Evolutionary conservation across 2,329 filamentous ascomycete genomes (phyloP), one percentile per base, ranked within the genome.

Genomic region (Aureobasidium pullulans): DNA sequence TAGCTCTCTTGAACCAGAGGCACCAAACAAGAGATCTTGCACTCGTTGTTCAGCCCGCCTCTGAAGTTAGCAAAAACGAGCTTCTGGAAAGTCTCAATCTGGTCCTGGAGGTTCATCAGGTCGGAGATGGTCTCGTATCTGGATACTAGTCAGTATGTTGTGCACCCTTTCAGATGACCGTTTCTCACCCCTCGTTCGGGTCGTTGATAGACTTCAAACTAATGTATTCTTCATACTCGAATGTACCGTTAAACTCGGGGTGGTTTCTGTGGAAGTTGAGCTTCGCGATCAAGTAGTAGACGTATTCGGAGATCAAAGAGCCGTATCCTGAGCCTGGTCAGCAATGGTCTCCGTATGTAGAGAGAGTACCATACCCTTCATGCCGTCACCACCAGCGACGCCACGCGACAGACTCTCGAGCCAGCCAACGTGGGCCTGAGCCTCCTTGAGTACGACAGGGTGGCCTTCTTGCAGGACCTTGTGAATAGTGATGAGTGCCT

Each of bases 221-320:
- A 72, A 97, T 92, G 73, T 99, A 99, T 73, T 99, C 94, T 77
- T 97, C 93, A 71, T 99, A 99, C 72, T 99, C 94, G 70, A 99
- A 99, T 1, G 93, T 91, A 40, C 54, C 54, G 75, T 99, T 99
- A 79, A 99, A 99, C 73, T 97, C 93, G 16, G 91, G 90, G 71
- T 99, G 94, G 66, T 96, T 89, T 63, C 94, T 86, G 76, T 99
- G 94, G 76, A 99, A 99, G n/a, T 85, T 85, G 61, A 99, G 81
- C 78, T 99, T 99, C 52, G 93, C 89, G 62, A 96, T 84, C 42
- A 99, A 81, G 76, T 92, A 99, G 75, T 89, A 92, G 67, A 97
- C 92, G 73, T 99, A 99, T 83, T 99, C 94, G 66, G 89, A 85
- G 70, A 99, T 97, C 70, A 99, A 78, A 23, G 91, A 90, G 15